phyloP scores from a whole-genome alignment of 192 early-diverging fungal species.

The Podila epicladia region DNA sequence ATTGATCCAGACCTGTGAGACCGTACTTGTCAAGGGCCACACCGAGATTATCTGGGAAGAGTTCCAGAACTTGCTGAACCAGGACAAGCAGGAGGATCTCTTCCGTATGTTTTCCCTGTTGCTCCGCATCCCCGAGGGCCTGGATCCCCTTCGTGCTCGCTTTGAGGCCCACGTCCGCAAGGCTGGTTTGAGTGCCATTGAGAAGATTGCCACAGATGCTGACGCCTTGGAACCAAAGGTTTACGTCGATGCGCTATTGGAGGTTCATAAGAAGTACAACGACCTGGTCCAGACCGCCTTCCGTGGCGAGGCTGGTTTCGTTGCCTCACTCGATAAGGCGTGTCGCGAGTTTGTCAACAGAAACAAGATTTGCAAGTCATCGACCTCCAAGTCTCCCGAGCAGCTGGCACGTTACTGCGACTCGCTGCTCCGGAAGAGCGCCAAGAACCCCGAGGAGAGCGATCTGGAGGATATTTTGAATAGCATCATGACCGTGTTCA shows the following conservation, averaged over 20 bases:
- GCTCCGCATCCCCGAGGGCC: conserved; percentile 81
- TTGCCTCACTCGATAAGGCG: conserved; percentile 91
- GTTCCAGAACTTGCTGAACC: conserved; percentile 89
- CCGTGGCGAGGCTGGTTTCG: conserved; percentile 85
- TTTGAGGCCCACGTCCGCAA: conserved; percentile 84
- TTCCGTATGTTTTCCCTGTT: conserved; percentile 87
- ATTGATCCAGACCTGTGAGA: conserved; percentile 85
- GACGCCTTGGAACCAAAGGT: conserved; percentile 77
- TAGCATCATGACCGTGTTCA: conserved; percentile 92
- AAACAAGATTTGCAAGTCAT: conserved; percentile 81
- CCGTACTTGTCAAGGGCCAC: conserved; percentile 87
- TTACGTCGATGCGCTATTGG: conserved; percentile 89
- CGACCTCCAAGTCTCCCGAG: conserved; percentile 83
- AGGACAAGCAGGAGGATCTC: conserved; percentile 90
- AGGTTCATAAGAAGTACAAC: conserved; percentile 88
- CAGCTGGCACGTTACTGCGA: conserved; percentile 93
- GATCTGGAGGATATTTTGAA: conserved; percentile 79
- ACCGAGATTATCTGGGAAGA: conserved; percentile 86
- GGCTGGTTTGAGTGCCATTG: conserved; percentile 83
- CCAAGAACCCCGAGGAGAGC: conserved; percentile 76
- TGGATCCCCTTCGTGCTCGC: conserved; percentile 80
- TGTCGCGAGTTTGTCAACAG: conserved; percentile 95
- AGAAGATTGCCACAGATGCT: conserved; percentile 72
- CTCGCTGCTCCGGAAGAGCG: conserved; percentile 85
- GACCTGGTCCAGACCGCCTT: conserved; percentile 84